Base-by-base conservation (phyloP, 306 rosid genomes). In the Morella rubra region DNA sequence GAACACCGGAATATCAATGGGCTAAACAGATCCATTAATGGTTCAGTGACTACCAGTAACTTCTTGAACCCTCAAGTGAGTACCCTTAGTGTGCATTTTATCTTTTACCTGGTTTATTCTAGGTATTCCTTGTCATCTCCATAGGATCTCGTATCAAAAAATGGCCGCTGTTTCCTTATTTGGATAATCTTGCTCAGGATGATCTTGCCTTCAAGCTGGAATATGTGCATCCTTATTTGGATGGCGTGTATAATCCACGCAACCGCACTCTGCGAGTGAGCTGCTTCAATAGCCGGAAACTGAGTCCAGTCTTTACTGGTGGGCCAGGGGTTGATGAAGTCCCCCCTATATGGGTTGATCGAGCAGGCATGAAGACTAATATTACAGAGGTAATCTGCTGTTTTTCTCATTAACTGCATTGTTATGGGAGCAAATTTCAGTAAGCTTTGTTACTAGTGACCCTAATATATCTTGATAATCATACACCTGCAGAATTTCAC, bases 241-340 rank as follows among this genome's bases (percentile, higher is more conserved):
- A 95, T 82, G 99, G 99, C 66, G 91, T 95, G 24, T 83, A 84
- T 71, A 69, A 87, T 81, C 82, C 92, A 3, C 87, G 84, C 19
- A 87, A 95, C 80, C 93, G 99, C 0, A 86, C 96, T 77, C 92
- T 95, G 53, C 90, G 90, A 55, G 91, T 95, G 49, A 92, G 86
- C 87, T 92, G 97, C 87, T 95, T 95, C 90, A 95, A 95, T 79
- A 91, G 96, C 86, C 87, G 96, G 81, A 95, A 95, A 81, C 60
- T 87, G 85, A 95, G 99, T 89, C 99, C 99, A 2, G 97, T 91
- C 72, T 95, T 95, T 84, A 95, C 93, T 41, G 97, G 96, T 45
- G 99, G 99, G 5, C 99, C 99, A 12, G 97, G 99, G 76, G 84
- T 88, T 70, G 97, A 95, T 81, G 99, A 95, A 85, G 97, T 95